Percentiles rank a stretch among this genome's conserved stretches.
These are phyloP conservation scores for Fusarium penzigii DNA, from an alignment of 2,329 filamentous ascomycete genomes.

Conservation along the genomic window DNA sequence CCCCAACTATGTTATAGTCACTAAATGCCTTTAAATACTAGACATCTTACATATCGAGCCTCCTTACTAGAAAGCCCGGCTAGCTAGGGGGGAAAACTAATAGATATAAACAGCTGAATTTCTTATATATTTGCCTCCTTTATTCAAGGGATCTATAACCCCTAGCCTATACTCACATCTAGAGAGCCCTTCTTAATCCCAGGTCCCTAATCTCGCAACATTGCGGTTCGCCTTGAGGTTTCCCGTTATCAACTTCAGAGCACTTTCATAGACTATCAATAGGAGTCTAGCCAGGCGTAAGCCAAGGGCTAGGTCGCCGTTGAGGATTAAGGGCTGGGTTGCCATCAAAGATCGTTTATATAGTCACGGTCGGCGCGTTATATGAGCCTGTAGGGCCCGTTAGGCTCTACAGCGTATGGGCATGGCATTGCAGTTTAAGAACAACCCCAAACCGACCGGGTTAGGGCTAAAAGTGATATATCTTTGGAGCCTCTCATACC, in stretches of 20 bases:
- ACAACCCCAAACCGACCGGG: too few species aligned
- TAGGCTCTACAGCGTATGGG: neutral
- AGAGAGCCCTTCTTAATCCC: conserved; percentile 1
- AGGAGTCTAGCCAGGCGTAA: neutral
- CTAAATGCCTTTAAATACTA: neutral
- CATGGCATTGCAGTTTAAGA: neutral
- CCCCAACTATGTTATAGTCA: neutral
- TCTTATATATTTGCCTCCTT: neutral
- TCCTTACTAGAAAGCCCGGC: neutral
- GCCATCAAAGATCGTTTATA: neutral
- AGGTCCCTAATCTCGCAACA: neutral
- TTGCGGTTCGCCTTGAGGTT: neutral
- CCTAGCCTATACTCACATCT: neutral
- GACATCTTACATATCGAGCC: neutral
- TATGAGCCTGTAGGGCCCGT: neutral
- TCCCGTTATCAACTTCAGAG: neutral
- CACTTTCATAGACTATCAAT: neutral
- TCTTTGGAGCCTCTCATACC: too few species aligned
- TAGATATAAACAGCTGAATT: neutral
- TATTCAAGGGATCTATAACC: neutral
- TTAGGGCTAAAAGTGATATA: too few species aligned
- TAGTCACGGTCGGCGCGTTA: neutral
- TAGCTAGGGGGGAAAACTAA: neutral
- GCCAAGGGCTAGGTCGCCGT: neutral
- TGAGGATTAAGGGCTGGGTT: neutral